Percentiles rank a stretch among this genome's conserved stretches.
phyloP scores from a whole-genome alignment of 257 asterid genomes.

The Buddleja alternifolia region DNA sequence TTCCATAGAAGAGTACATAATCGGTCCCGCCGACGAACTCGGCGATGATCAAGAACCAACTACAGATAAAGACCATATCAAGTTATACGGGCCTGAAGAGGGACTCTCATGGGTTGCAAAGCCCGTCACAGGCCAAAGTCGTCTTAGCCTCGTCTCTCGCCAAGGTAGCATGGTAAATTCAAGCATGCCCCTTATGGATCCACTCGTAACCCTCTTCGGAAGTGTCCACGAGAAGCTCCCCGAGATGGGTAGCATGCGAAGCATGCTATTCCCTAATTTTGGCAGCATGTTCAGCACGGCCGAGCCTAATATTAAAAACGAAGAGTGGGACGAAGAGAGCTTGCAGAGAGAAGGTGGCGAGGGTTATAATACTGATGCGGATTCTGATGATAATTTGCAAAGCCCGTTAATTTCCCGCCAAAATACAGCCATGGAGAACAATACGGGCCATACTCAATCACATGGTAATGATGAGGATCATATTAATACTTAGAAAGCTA shows the following conservation, averaged over 20 bases:
- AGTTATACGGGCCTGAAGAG: slow-evolving; percentile 73
- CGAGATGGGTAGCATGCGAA: slow-evolving; percentile 66
- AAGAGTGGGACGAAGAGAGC: slow-evolving; percentile 82
- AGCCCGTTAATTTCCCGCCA: slow-evolving; percentile 83
- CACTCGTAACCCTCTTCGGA: slow-evolving; percentile 78
- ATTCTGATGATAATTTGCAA: slow-evolving; percentile 57
- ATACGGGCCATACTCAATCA: slow-evolving; percentile 43
- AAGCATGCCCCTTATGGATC: slow-evolving; percentile 68
- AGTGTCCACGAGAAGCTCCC: slow-evolving; percentile 81
- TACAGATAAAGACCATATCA: slow-evolving; percentile 46
- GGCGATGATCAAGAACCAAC: slow-evolving; percentile 50
- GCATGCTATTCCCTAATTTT: slow-evolving; percentile 84
- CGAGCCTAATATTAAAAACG: slow-evolving; percentile 52
- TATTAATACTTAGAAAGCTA: no score
- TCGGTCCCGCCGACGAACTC: slow-evolving; percentile 60
- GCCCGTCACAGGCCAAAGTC: slow-evolving; percentile 68
- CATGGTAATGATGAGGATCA: no score
- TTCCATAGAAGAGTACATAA: slow-evolving; percentile 72
- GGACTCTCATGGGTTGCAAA: slow-evolving; percentile 77
- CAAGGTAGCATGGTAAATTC: slow-evolving; percentile 66
- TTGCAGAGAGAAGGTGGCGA: slow-evolving; percentile 67
- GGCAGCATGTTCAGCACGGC: slow-evolving; percentile 84
- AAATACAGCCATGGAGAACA: slow-evolving; percentile 61
- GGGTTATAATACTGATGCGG: slow-evolving; percentile 41
- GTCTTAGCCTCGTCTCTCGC: slow-evolving; percentile 59